phyloP scores from a whole-genome alignment of 2,329 filamentous ascomycete genomes.

The Thielaviopsis euricoi region DNA sequence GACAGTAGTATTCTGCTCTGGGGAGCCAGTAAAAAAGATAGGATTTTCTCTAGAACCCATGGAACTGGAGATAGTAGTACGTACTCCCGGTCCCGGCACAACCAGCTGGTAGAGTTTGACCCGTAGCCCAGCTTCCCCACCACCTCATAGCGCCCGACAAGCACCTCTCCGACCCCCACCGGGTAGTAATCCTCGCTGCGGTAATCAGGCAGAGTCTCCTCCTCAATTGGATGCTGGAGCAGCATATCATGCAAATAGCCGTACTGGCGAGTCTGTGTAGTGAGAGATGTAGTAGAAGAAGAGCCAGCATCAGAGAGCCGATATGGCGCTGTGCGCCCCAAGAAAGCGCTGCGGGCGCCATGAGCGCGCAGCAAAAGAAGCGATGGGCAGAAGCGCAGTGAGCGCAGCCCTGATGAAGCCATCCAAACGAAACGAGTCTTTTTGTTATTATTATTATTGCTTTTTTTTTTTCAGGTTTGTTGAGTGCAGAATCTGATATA shows the following conservation, averaged over 20 bases:
- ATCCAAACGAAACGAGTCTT: no score
- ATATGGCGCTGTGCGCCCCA: neutral
- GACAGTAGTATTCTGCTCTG: no score
- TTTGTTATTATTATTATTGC: neutral
- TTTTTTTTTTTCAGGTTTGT: neutral
- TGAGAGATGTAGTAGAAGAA: neutral
- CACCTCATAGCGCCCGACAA: constrained; percentile 15
- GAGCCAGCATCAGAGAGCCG: no score
- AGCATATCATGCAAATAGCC: constrained; percentile 11
- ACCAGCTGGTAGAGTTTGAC: constrained; percentile 16
- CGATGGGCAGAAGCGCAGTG: neutral
- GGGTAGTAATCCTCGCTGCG: constrained; percentile 15
- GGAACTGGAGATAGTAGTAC: no score
- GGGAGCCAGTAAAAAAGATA: no score
- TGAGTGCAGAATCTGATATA: neutral
- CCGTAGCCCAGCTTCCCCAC: constrained; percentile 17
- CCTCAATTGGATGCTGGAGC: constrained; percentile 14
- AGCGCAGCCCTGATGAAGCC: neutral
- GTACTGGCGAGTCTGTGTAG: neutral
- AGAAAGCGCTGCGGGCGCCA: neutral
- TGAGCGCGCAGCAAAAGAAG: neutral
- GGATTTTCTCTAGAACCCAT: neutral
- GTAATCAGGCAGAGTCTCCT: constrained; percentile 15
- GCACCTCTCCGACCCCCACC: constrained; percentile 14
- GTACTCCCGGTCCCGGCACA: constrained; percentile 15